These are phyloP conservation scores for Pulveroboletus sp. DNA, from an alignment of 768 basidiomycete species.

Conservation along the genomic window DNA sequence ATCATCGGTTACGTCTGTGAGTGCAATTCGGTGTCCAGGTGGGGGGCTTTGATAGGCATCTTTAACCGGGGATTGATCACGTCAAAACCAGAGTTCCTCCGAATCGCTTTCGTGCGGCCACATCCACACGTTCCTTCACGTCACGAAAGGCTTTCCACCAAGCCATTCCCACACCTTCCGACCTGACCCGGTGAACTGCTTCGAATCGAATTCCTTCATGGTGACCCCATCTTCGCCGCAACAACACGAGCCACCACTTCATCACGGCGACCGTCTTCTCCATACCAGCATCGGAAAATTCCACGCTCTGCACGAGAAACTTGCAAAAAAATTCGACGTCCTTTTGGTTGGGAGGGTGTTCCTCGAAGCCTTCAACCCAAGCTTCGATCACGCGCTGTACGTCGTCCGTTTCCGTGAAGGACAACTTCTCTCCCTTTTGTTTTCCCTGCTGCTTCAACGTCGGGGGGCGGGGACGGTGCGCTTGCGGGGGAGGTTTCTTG, in stretches of 20 bases:
- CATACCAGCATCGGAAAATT: slow-evolving; percentile 62
- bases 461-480: slow-evolving; percentile 46
- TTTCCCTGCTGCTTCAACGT: slow-evolving; percentile 54
- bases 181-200: slow-evolving; percentile 30
- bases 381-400: slow-evolving; percentile 65
- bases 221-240: slow-evolving; percentile 59
- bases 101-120: slow-evolving; percentile 60
- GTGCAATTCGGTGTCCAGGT: no score
- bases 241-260: slow-evolving; percentile 78
- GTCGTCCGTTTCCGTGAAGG: slow-evolving; percentile 63
- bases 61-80: slow-evolving; percentile 38
- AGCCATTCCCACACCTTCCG: slow-evolving; percentile 49
- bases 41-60: no score
- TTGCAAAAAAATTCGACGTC: slow-evolving; percentile 75
- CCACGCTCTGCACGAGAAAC: slow-evolving; percentile 66
- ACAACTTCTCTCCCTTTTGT: slow-evolving; percentile 48
- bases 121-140: slow-evolving; percentile 65
- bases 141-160: slow-evolving; percentile 83
- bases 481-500: slow-evolving; percentile 53
- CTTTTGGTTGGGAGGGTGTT: slow-evolving; percentile 60
- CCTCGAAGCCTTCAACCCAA: slow-evolving; percentile 68
- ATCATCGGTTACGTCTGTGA: no score
- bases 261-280: slow-evolving; percentile 67
- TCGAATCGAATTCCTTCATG: slow-evolving; percentile 42
- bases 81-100: slow-evolving; percentile 66